Evolutionary conservation across 495 filamentous ascomycete species (phyloP), one percentile per base, ranked within the genome.

Genomic region (Lineolata rhizophorae): DNA sequence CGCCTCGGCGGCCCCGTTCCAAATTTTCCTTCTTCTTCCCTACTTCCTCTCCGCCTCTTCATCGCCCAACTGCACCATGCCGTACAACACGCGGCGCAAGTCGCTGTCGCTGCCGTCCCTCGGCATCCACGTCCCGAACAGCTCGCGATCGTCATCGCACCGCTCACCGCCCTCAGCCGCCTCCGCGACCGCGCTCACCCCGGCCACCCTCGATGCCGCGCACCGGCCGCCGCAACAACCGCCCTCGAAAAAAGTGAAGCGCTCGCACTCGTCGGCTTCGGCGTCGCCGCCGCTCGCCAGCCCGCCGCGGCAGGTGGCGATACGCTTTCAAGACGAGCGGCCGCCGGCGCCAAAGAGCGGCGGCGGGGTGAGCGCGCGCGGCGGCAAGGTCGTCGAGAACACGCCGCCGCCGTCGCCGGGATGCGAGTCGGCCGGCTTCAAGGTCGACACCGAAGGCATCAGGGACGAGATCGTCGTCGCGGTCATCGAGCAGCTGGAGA

Each of bases 21-120:
- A n/a, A n/a, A n/a, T n/a, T n/a, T n/a, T n/a, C n/a, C n/a, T n/a
- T n/a, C n/a, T n/a, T n/a, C n/a, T n/a, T n/a, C n/a, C n/a, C n/a
- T n/a, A n/a, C n/a, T n/a, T n/a, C n/a, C n/a, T n/a, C n/a, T n/a
- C n/a, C n/a, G n/a, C n/a, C n/a, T n/a, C n/a, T n/a, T n/a, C n/a
- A n/a, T n/a, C n/a, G n/a, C n/a, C n/a, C n/a, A n/a, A n/a, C n/a
- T n/a, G n/a, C n/a, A 68, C 38, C 44, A 92, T 91, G 82, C 81
- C 82, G 40, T 94, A 94, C 66, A 93, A 97, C 55, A 97, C 87
- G 39, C 76, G 87, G 56, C 74, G 87, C 54, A 97, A 95, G 60
- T 92, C 83, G 48, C 56, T 97, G 46, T 97, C 87, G 19, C 62
- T 97, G 41, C 78, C 82, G 14, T 84, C 81, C 36, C 66, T 95